Evolutionary conservation across 2,329 filamentous ascomycete genomes (phyloP).

Genomic region (Botryotinia calthae): DNA sequence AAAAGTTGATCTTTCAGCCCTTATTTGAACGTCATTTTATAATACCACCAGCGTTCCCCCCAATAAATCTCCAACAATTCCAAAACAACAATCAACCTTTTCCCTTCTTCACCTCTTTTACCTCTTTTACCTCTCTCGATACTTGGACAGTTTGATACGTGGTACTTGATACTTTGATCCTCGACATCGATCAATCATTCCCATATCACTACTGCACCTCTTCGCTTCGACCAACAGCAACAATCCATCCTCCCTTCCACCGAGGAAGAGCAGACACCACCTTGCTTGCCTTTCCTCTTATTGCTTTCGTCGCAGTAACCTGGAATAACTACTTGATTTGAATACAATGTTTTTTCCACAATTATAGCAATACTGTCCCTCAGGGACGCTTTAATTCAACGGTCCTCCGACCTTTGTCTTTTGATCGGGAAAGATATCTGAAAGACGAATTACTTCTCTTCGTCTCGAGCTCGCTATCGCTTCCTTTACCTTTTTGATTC

Average conservation of each 20-base stretch:
- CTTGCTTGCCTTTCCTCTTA: conserved; percentile 6
- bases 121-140: too few species aligned
- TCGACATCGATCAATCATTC: not conserved
- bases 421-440: conserved; percentile 21
- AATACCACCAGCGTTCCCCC: not conserved
- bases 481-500: not conserved
- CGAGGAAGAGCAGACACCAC: not conserved
- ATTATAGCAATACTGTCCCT: conserved; percentile 47
- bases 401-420: conserved; percentile 26
- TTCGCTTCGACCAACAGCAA: not conserved
- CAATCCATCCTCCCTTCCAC: not conserved
- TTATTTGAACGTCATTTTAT: conserved; percentile 9
- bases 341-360: conserved; percentile 34
- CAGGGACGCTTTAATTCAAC: conserved; percentile 43
- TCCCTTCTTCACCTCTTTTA: not conserved
- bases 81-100: not conserved
- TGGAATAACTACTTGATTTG: conserved; percentile 28
- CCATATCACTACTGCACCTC: not conserved
- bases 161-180: not conserved
- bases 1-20: not conserved
- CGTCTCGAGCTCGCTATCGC: conserved; percentile 3
- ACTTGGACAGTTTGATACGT: not conserved
- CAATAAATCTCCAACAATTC: not conserved
- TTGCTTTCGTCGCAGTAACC: conserved; percentile 15
- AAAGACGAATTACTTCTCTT: conserved; percentile 20